Evolutionary conservation across 2,329 filamentous ascomycete species (phyloP).

Genomic region (Fonsecaea monophora): DNA sequence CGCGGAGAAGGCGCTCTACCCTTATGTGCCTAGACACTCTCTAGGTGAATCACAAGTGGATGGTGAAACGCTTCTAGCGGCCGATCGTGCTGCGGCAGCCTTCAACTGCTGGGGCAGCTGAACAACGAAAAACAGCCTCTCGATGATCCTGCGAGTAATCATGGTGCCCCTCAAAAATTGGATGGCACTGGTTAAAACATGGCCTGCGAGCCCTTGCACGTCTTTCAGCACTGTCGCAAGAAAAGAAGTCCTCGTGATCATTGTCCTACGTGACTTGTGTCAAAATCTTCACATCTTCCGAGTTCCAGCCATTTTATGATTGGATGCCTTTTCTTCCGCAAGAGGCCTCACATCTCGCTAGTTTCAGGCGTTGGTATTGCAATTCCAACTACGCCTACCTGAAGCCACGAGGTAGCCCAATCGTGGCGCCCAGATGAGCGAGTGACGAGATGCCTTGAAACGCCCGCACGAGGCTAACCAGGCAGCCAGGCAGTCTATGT

Average conservation of each 20-base stretch:
- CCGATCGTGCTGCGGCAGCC: constrained; percentile 23
- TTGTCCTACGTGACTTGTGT: constrained; percentile 8
- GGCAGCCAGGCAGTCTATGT: too few relatives aligned
- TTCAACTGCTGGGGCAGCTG: constrained; percentile 11
- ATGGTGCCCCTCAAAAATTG: neutral
- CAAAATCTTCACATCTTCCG: constrained; percentile 1
- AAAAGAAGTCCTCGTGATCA: constrained; percentile 7
- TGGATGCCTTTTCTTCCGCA: neutral
- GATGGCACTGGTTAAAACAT: neutral
- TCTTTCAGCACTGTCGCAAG: constrained; percentile 4
- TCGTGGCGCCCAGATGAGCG: constrained; percentile 18
- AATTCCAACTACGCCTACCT: constrained; percentile 13
- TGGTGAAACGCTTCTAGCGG: constrained; percentile 29
- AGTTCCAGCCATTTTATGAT: constrained; percentile 9
- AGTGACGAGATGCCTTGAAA: constrained; percentile 31
- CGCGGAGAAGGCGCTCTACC: neutral
- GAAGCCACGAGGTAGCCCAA: constrained; percentile 30
- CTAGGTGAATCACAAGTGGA: constrained; percentile 9
- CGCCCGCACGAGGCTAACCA: constrained; percentile 19
- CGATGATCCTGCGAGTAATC: neutral
- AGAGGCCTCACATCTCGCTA: constrained; percentile 32
- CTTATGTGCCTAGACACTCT: neutral
- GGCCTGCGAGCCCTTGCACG: neutral
- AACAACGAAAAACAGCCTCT: neutral
- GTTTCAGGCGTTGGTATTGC: constrained; percentile 23